phyloP scores from a whole-genome alignment of 202 grass and related monocot genomes.

The Tripidium arundinaceum region DNA sequence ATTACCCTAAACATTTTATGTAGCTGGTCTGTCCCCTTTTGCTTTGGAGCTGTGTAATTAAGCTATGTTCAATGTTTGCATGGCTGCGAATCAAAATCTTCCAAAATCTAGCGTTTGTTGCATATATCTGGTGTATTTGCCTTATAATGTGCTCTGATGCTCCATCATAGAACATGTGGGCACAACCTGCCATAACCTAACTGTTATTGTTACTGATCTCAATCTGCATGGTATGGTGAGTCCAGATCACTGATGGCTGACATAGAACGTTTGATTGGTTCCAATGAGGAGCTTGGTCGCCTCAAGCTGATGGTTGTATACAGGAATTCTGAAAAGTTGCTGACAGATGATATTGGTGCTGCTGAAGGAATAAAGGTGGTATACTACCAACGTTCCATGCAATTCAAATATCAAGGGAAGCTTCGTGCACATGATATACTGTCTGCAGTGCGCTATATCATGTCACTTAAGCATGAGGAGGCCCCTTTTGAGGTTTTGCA shows the following conservation, averaged over 20 bases:
- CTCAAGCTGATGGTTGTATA: conserved; percentile 85
- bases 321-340: conserved; percentile 78
- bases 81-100: background rate
- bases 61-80: background rate
- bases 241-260: conserved; percentile 83
- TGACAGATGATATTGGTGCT: conserved; percentile 60
- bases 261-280: conserved; percentile 42
- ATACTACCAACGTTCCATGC: conserved; percentile 59
- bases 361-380: conserved; percentile 63
- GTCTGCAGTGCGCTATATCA: conserved; percentile 52
- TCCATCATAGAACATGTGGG: background rate
- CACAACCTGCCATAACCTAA: background rate
- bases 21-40: background rate
- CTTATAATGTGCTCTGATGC: background rate
- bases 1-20: background rate
- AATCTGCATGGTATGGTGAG: conserved; percentile 79
- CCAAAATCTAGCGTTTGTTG: background rate
- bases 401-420: conserved; percentile 88
- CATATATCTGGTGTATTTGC: background rate
- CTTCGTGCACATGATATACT: conserved; percentile 57
- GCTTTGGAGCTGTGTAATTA: background rate
- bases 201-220: conserved; percentile 4
- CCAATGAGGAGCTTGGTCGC: conserved; percentile 37
- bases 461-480: conserved; percentile 62
- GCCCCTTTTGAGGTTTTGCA: conserved; percentile 66